Conservation (phyloP, 2,329 filamentous ascomycete species). For the Phoma herbarum region DNA sequence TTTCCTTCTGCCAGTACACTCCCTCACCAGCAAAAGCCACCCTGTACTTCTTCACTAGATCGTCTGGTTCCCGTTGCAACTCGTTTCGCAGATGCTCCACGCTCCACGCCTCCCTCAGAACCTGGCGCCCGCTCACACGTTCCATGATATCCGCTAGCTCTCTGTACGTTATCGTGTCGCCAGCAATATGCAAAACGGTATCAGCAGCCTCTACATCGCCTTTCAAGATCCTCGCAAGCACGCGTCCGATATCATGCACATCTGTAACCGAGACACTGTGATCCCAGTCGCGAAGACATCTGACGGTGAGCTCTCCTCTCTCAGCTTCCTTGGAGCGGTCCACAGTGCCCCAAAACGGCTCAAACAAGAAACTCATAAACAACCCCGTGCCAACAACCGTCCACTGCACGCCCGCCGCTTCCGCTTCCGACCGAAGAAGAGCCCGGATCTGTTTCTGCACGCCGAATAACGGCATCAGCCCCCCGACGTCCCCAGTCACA, state of each 20-base stretch:
- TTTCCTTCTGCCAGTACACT: slow-evolving; percentile 64
- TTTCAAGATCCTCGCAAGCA: slow-evolving; percentile 64
- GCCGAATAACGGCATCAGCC: slow-evolving; percentile 71
- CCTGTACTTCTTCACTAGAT: slow-evolving; percentile 67
- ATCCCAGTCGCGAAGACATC: slow-evolving; percentile 69
- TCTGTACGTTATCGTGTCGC: slow-evolving; percentile 69
- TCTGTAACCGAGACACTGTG: slow-evolving; percentile 70
- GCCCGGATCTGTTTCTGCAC: slow-evolving; percentile 64
- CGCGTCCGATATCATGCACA: slow-evolving; percentile 68
- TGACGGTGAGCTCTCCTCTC: slow-evolving; percentile 48
- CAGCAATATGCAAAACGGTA: slow-evolving; percentile 65
- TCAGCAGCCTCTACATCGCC: slow-evolving; percentile 45
- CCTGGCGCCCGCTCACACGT: slow-evolving; percentile 50
- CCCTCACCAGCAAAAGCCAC: slow-evolving; percentile 69
- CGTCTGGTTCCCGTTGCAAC: slow-evolving; percentile 57
- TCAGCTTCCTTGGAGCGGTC: slow-evolving; percentile 45
- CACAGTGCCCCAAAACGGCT: slow-evolving; percentile 69
- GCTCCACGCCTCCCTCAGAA: slow-evolving; percentile 63
- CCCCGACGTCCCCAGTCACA: slow-evolving; percentile 61
- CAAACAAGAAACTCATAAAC: slow-evolving; percentile 76
- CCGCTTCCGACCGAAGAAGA: slow-evolving; percentile 28
- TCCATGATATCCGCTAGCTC: slow-evolving; percentile 64
- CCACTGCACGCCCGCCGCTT: slow-evolving; percentile 56
- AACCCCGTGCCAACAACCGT: slow-evolving; percentile 73
- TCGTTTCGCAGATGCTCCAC: slow-evolving; percentile 56